These are phyloP conservation scores for Hypoxylon rubiginosum DNA, from an alignment of 2,329 filamentous ascomycete genomes.

Conservation along the genomic window DNA sequence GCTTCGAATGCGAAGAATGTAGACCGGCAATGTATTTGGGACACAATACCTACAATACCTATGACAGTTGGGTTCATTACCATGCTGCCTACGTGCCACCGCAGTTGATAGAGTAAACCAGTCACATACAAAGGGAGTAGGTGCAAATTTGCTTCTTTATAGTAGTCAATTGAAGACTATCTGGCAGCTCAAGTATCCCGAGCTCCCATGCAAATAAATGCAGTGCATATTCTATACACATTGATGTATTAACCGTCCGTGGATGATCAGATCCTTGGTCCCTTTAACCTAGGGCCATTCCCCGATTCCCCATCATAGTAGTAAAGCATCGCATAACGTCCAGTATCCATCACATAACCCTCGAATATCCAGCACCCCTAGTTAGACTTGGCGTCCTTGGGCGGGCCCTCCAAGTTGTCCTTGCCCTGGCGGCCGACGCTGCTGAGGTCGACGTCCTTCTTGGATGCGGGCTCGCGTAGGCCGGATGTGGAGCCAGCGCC, in stretches of 20 bases:
- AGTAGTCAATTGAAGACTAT: constrained; percentile 25
- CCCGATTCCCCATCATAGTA: not conserved
- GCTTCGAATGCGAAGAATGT: too few species aligned
- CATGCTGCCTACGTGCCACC: too few species aligned
- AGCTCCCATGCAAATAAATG: constrained; percentile 14
- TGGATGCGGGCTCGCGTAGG: constrained; percentile 71
- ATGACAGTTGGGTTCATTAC: too few species aligned
- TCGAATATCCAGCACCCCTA: not conserved
- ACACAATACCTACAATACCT: too few species aligned
- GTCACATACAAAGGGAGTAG: too few species aligned
- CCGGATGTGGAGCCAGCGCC: constrained; percentile 64
- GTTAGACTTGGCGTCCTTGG: constrained; percentile 67
- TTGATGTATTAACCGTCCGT: not conserved
- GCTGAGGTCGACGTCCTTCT: constrained; percentile 68
- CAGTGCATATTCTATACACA: constrained; percentile 5
- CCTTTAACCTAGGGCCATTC: not conserved
- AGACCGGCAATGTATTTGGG: too few species aligned
- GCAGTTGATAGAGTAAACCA: too few species aligned
- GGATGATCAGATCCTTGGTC: not conserved
- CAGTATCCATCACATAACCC: not conserved
- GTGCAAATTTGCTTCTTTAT: constrained; percentile 6
- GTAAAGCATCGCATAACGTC: not conserved
- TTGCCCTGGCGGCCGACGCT: constrained; percentile 74
- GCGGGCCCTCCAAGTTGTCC: constrained; percentile 68
- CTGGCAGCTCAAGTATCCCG: constrained; percentile 3